These are phyloP conservation scores for Symbiodinium natans DNA, from an alignment of 73 alveolate species.

Conservation along the genomic window DNA sequence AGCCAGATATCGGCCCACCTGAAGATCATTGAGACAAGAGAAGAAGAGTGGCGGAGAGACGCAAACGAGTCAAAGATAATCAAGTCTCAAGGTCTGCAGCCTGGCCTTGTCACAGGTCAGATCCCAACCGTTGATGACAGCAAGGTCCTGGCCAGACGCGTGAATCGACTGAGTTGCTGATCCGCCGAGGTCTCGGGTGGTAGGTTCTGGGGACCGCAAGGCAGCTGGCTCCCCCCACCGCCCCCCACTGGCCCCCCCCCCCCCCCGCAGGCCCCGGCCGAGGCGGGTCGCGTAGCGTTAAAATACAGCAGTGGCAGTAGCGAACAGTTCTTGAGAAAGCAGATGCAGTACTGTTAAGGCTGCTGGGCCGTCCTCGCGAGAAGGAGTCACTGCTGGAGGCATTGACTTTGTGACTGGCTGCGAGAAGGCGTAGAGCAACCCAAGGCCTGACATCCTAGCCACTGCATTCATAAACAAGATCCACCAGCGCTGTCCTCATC, in stretches of 20 bases:
- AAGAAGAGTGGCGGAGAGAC: neutral
- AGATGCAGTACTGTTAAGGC: neutral
- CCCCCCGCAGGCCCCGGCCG: too few relatives aligned
- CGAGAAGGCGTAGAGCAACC: conserved; percentile 63
- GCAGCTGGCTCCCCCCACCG: too few relatives aligned
- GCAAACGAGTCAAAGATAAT: neutral
- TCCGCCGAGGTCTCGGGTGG: too few relatives aligned
- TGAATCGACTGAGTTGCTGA: too few relatives aligned
- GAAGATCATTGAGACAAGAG: neutral
- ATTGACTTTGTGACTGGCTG: conserved; percentile 86
- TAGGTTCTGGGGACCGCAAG: too few relatives aligned
- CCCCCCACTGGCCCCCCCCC: too few relatives aligned
- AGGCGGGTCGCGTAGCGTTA: too few relatives aligned
- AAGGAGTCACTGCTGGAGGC: conserved; percentile 79
- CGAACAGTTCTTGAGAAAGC: too few relatives aligned
- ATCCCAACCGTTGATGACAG: conserved; percentile 90
- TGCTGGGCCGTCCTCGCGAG: conserved; percentile 36
- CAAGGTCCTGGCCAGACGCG: conserved; percentile 28
- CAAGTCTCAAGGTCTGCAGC: neutral
- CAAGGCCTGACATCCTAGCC: conserved; percentile 11
- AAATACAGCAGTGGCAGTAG: too few relatives aligned
- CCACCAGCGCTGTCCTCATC: too few relatives aligned
- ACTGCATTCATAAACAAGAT: too few relatives aligned
- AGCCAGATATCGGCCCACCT: conserved; percentile 84
- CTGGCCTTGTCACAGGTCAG: conserved; percentile 85